Conservation (phyloP, 2,329 filamentous ascomycete species). For the Cladosporium sphaerospermum region DNA sequence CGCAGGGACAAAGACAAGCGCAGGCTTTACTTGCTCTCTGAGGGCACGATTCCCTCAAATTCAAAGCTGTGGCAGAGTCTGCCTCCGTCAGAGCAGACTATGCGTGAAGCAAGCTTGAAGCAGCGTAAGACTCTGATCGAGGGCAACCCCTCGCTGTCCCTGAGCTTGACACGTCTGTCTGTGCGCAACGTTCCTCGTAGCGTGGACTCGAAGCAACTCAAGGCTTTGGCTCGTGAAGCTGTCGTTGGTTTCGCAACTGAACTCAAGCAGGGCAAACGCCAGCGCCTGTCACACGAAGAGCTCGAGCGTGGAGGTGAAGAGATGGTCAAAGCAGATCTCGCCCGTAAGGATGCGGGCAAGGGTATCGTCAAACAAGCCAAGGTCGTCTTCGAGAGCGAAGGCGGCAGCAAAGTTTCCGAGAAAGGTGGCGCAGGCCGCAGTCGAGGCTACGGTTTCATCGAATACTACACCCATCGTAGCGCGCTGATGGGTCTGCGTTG, state of each 20-base stretch:
- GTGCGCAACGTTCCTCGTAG: constrained; percentile 84
- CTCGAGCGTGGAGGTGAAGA: constrained; percentile 70
- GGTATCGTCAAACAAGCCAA: constrained; percentile 89
- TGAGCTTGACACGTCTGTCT: constrained; percentile 84
- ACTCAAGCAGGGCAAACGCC: constrained; percentile 68
- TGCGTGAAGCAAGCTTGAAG: constrained; percentile 78
- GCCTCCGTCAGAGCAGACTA: constrained; percentile 70
- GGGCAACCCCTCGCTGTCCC: constrained; percentile 79
- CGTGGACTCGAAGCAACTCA: constrained; percentile 79
- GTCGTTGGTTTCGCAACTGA: constrained; percentile 91
- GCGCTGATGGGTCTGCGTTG: constrained; percentile 92
- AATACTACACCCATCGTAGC: constrained; percentile 89
- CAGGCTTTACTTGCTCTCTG: constrained; percentile 76
- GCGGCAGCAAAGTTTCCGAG: constrained; percentile 79
- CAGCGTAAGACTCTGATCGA: constrained; percentile 89
- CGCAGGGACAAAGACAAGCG: constrained; percentile 80
- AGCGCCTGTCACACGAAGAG: constrained; percentile 85
- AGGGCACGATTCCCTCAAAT: constrained; percentile 74
- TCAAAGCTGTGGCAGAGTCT: constrained; percentile 73
- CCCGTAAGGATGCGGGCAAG: constrained; percentile 75
- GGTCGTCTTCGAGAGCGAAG: constrained; percentile 81
- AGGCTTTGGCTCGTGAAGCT: constrained; percentile 83
- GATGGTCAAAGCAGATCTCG: constrained; percentile 72
- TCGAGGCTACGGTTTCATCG: constrained; percentile 93
- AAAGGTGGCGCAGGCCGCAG: constrained; percentile 71